phyloP scores from a whole-genome alignment of 768 basidiomycete species.

The Amanita phalloides region DNA sequence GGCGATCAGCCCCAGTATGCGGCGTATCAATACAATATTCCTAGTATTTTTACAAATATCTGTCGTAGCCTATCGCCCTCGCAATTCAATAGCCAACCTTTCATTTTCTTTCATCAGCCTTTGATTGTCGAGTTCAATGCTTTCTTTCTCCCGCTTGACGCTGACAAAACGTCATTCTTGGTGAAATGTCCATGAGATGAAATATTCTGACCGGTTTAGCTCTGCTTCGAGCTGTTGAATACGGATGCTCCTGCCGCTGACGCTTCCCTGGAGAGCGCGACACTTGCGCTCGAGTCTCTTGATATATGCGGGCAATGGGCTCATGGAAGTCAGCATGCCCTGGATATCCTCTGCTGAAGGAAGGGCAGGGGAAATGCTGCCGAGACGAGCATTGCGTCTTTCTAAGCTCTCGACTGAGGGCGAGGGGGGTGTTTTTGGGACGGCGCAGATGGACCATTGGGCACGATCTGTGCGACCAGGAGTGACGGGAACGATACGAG shows the following conservation, averaged over 20 bases:
- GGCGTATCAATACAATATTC: too few species aligned
- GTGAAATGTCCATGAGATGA: background rate
- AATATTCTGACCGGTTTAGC: conserved; percentile 10
- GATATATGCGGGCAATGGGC: conserved; percentile 10
- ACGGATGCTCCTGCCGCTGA: background rate
- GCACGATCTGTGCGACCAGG: background rate
- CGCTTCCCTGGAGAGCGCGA: conserved; percentile 11
- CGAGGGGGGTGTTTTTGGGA: background rate
- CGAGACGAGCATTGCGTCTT: background rate
- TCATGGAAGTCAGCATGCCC: conserved; percentile 6
- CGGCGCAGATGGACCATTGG: background rate
- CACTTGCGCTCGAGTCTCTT: conserved; percentile 14
- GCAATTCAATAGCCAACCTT: too few species aligned
- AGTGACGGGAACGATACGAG: background rate
- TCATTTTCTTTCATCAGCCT: background rate
- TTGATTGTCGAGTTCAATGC: background rate
- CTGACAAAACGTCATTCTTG: background rate
- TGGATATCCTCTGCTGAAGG: conserved; percentile 7
- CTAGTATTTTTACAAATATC: too few species aligned
- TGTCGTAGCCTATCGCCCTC: background rate
- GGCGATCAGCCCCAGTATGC: too few species aligned
- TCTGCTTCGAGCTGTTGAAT: conserved; percentile 2
- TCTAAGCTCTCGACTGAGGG: background rate
- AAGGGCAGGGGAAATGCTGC: background rate
- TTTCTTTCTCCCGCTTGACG: background rate